A percentile compares a stretch with the other conserved stretches of the same genome.
Evolutionary conservation across 2,329 filamentous ascomycete genomes (phyloP).

Genomic region (Pseudocercospora crystallina): DNA sequence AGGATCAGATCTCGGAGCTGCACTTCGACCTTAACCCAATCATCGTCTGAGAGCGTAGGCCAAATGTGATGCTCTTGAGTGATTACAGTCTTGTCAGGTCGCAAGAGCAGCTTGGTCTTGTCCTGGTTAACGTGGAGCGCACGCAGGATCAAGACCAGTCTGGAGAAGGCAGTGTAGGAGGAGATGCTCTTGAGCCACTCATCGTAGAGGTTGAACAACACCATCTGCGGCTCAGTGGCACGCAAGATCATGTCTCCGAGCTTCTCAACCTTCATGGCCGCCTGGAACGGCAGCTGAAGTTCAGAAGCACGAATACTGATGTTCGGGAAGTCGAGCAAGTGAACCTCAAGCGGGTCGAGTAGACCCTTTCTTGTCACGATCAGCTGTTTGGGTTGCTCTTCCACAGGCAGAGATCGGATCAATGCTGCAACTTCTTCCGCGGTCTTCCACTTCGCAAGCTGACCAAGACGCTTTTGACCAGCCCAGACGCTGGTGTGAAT

Average conservation of each 20-base stretch:
- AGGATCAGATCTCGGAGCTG: slow-evolving; percentile 92
- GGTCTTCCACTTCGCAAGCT: slow-evolving; percentile 99
- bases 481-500: slow-evolving; percentile 99
- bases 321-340: slow-evolving; percentile 96
- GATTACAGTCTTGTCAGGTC: slow-evolving; percentile 96
- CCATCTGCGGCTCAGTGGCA: slow-evolving; percentile 99
- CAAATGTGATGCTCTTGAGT: slow-evolving; percentile 99
- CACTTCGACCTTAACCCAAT: slow-evolving; percentile 99
- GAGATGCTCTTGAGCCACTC: slow-evolving; percentile 99
- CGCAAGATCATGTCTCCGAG: slow-evolving; percentile 98
- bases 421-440: slow-evolving; percentile 98
- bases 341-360: slow-evolving; percentile 93
- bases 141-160: slow-evolving; percentile 87
- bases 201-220: slow-evolving; percentile 97
- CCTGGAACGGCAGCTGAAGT: slow-evolving; percentile 95
- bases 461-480: slow-evolving; percentile 96
- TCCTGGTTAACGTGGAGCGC: slow-evolving; percentile 97
- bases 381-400: slow-evolving; percentile 98
- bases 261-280: slow-evolving; percentile 99
- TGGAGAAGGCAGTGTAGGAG: slow-evolving; percentile 96
- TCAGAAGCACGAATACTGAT: slow-evolving; percentile 98
- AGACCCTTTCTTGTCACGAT: slow-evolving; percentile 98
- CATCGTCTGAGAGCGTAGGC: slow-evolving; percentile 89
- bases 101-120: slow-evolving; percentile 92
- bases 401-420: slow-evolving; percentile 90